Percentiles rank a stretch among this genome's conserved stretches.
phyloP scores from a whole-genome alignment of 106 monocot species.

The Allium fistulosum region DNA sequence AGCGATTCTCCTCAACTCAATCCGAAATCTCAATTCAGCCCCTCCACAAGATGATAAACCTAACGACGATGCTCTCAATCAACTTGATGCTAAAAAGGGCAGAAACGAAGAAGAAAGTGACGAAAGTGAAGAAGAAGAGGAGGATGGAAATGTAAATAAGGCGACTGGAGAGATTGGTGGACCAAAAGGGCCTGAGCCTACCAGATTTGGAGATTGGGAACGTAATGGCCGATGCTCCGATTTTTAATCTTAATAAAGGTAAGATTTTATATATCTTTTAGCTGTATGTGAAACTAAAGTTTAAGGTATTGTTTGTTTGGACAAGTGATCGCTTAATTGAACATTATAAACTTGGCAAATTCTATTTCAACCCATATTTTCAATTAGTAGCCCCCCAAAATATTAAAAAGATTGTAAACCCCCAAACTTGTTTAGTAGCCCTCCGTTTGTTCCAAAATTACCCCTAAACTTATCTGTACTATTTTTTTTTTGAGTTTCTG shows the following conservation, averaged over 20 bases:
- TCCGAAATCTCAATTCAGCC: neutral
- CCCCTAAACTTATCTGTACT: too few species aligned
- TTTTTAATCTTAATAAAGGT: conserved; percentile 35
- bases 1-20: neutral
- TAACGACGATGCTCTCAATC: neutral
- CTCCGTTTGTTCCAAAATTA: too few species aligned
- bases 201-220: conserved; percentile 86
- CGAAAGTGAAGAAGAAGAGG: conserved; percentile 26
- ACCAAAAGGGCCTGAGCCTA: conserved; percentile 82
- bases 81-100: neutral
- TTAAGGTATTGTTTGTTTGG: too few species aligned
- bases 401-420: too few species aligned
- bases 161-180: conserved; percentile 67
- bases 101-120: neutral
- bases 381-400: too few species aligned
- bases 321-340: too few species aligned
- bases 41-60: neutral
- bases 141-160: conserved; percentile 46
- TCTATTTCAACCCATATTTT: too few species aligned
- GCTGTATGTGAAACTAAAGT: too few species aligned
- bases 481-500: too few species aligned
- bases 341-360: too few species aligned
- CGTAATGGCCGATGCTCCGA: conserved; percentile 71
- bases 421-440: too few species aligned
- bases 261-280: neutral